Conservation (phyloP, 1,284 basidiomycete species). For the Pseudozyma sp. region DNA sequence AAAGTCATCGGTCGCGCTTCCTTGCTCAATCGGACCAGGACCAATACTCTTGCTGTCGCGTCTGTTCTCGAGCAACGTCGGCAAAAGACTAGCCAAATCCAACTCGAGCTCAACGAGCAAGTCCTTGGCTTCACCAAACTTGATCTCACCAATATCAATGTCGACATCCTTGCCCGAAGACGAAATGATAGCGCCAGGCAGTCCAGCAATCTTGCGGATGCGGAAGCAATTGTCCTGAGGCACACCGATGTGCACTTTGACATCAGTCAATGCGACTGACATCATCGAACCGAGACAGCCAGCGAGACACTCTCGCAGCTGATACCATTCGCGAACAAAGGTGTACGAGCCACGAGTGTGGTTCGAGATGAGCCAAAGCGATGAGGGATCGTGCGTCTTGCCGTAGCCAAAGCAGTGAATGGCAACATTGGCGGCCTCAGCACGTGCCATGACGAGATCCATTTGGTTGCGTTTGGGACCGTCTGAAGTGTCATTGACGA, state of each 20-base stretch:
- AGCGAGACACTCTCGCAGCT: conserved; percentile 61
- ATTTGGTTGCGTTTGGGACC: conserved; percentile 95
- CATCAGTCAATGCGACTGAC: conserved; percentile 61
- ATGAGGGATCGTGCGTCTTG: conserved; percentile 93
- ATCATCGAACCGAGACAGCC: conserved; percentile 64
- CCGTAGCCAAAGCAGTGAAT: conserved; percentile 98
- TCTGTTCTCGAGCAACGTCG: conserved; percentile 33
- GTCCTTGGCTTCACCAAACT: conserved; percentile 61
- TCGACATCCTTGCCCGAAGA: conserved; percentile 91
- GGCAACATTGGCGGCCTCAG: conserved; percentile 93
- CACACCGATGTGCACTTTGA: conserved; percentile 60
- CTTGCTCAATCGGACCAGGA: conserved; percentile 49
- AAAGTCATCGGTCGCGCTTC: conserved; percentile 63
- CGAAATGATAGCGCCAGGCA: conserved; percentile 74
- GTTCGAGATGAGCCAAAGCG: conserved; percentile 98
- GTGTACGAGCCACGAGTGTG: conserved; percentile 97
- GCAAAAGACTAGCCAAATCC: conserved; percentile 51
- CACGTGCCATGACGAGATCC: conserved; percentile 94
- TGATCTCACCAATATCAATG: conserved; percentile 85
- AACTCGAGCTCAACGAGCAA: conserved; percentile 64
- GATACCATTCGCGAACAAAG: conserved; percentile 65
- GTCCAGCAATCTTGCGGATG: conserved; percentile 61
- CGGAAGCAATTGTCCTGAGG: conserved; percentile 62
- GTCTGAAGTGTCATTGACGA: conserved; percentile 91
- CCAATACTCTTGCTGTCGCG: conserved; percentile 40